Percentiles rank a stretch among this genome's conserved stretches.
phyloP scores from a whole-genome alignment of 345 rosid genomes.

The Adansonia digitata region DNA sequence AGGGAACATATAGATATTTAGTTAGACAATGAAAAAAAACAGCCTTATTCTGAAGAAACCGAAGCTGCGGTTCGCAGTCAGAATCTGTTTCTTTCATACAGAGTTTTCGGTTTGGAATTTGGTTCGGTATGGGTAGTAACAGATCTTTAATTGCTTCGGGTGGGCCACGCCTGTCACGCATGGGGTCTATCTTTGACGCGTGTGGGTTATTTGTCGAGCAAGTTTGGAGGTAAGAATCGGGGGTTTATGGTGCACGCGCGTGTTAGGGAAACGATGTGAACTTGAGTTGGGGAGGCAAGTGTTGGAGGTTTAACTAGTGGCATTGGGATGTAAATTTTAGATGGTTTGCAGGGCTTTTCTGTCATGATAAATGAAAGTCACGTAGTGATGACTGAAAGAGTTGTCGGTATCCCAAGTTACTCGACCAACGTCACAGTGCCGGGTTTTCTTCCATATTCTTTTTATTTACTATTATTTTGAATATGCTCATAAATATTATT shows the following conservation, averaged over 20 bases:
- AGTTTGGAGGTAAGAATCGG: not conserved
- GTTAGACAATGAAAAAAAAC: not conserved
- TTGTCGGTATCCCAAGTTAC: not conserved
- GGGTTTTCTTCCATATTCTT: too few relatives aligned
- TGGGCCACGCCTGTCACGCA: not conserved
- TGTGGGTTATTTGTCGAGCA: slow-evolving; percentile 14
- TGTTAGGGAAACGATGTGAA: slow-evolving; percentile 5
- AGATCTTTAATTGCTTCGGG: slow-evolving; percentile 7
- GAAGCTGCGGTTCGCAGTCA: slow-evolving; percentile 6
- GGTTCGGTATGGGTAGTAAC: slow-evolving; percentile 4
- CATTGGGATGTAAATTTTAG: not conserved
- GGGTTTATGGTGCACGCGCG: slow-evolving; percentile 4
- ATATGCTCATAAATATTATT: too few relatives aligned
- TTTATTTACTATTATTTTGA: too few relatives aligned
- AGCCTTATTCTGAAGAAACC: not conserved
- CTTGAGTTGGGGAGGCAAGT: not conserved
- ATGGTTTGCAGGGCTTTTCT: not conserved
- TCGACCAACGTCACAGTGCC: not conserved
- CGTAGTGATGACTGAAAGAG: not conserved
- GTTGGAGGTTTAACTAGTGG: slow-evolving; percentile 13
- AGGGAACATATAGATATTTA: slow-evolving; percentile 11
- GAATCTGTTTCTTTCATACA: not conserved
- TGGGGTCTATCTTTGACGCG: not conserved
- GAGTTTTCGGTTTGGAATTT: not conserved
- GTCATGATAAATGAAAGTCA: not conserved